Evolutionary conservation across 2,329 filamentous ascomycete species (phyloP).

Genomic region (Trichoderma citrinoviride): DNA sequence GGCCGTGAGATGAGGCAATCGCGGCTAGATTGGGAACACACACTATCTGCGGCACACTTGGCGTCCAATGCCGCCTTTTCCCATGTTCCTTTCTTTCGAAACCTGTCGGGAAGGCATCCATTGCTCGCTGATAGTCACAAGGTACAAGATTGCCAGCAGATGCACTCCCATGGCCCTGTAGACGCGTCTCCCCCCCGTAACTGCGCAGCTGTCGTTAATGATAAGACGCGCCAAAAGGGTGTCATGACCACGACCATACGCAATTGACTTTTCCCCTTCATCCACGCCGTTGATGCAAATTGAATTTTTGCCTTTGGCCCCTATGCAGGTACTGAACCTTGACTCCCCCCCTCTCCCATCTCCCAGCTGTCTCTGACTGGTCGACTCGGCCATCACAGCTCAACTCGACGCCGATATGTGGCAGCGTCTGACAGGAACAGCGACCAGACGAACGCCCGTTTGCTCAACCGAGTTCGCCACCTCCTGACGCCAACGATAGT

Average conservation of each 20-base stretch:
- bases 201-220: too few relatives aligned
- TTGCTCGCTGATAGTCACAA: not conserved
- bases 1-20: constrained; percentile 14
- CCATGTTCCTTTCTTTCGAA: not conserved
- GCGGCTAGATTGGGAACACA: not conserved
- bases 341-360: not conserved
- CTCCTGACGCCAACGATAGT: constrained; percentile 6
- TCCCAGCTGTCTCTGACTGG: constrained; percentile 2
- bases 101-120: not conserved
- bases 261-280: constrained; percentile 11
- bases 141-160: not conserved
- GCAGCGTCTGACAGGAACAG: not conserved
- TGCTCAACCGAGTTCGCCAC: not conserved
- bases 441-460: constrained; percentile 2
- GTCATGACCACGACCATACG: not conserved
- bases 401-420: not conserved
- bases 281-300: not conserved
- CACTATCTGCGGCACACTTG: not conserved
- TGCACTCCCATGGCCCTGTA: too few relatives aligned
- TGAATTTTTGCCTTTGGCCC: not conserved
- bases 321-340: constrained; percentile 15
- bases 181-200: too few relatives aligned
- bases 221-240: not conserved
- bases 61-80: too few relatives aligned
- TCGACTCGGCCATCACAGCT: not conserved